Conservation (phyloP, 2,329 filamentous ascomycete genomes). For the Hawksworthiomyces lignivorus region DNA sequence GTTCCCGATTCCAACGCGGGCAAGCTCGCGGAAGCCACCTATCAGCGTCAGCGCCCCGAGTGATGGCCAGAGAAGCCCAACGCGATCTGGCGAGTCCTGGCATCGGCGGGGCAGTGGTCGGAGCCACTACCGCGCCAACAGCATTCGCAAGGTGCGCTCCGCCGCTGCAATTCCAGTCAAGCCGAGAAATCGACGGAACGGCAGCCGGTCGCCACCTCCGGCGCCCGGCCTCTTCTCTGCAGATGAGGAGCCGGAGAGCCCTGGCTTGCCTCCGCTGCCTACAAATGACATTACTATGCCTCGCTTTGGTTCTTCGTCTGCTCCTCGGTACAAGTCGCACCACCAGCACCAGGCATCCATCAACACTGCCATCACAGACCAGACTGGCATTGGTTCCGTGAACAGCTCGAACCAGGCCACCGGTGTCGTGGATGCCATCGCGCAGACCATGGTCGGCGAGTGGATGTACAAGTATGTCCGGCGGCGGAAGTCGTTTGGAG, state of each 20-base stretch:
- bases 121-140: slow-evolving; percentile 48
- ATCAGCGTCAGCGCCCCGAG: slow-evolving; percentile 56
- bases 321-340: slow-evolving; percentile 34
- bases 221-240: slow-evolving; percentile 44
- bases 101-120: slow-evolving; percentile 43
- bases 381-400: slow-evolving; percentile 39
- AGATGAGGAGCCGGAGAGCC: slow-evolving; percentile 61
- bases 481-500: slow-evolving; percentile 82
- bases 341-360: slow-evolving; percentile 54
- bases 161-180: slow-evolving; percentile 62
- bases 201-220: slow-evolving; percentile 53
- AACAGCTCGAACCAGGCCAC: slow-evolving; percentile 58
- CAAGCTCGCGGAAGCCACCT: slow-evolving; percentile 72
- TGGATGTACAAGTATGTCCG: slow-evolving; percentile 93
- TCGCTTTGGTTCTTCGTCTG: slow-evolving; percentile 32
- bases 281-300: slow-evolving; percentile 62
- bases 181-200: slow-evolving; percentile 30
- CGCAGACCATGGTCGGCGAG: slow-evolving; percentile 96
- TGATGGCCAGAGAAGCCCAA: slow-evolving; percentile 73
- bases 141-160: slow-evolving; percentile 77
- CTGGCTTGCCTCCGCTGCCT: slow-evolving; percentile 64
- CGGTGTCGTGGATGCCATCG: slow-evolving; percentile 89
- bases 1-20: slow-evolving; percentile 83
- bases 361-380: slow-evolving; percentile 43
- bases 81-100: slow-evolving; percentile 48